Evolutionary conservation across 73 alveolate species (phyloP), one percentile per base, ranked within the genome.

Genomic region (Paraurostyla sp.): DNA sequence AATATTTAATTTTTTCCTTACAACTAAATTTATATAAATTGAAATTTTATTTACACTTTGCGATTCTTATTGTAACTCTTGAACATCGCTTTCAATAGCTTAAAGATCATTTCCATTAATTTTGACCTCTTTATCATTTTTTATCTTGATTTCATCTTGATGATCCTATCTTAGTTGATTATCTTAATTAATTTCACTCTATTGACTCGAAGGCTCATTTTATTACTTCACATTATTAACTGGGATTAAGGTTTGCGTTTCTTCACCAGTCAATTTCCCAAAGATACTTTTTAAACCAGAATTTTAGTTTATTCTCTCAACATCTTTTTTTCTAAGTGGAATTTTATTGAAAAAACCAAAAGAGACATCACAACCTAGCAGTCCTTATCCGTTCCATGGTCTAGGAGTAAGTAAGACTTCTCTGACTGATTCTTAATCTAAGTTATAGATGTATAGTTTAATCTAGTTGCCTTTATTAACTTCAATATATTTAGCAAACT

Each of bases 291-390:
- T 25, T 16, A 60, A 32, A 18, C 87, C 87, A 46, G 7, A 11
- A 22, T 50, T 75, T 2, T 46, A 11, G 9, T 75, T 7, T 7
- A 49, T 75, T 15, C 87, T 16, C 71, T 81, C 42, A 57, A 58
- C 30, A 45, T 81, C 91, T 3, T 20, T 41, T 45, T 59, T 71
- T 20, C 87, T 36, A 0, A 45, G 23, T 7, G 94, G 94, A 0
- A 86, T 57, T 54, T 82, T 71, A 42, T 86, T 73, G 63, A 86
- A 35, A 38, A 9, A 51, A 0, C 94, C 94, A 46, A 65, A 57
- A 23, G 81, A 43, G 27, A 88, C 76, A 54, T 88, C 94, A 42
- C 94, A 88, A 0, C 94, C 94, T 13, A 88, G 76, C 59, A 88
- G 48, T 0, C 94, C 94, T 35, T 46, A 20, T 2, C 94, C 94